Base-by-base conservation (phyloP, 1,284 basidiomycete species). In the Austroboletus sp. region DNA sequence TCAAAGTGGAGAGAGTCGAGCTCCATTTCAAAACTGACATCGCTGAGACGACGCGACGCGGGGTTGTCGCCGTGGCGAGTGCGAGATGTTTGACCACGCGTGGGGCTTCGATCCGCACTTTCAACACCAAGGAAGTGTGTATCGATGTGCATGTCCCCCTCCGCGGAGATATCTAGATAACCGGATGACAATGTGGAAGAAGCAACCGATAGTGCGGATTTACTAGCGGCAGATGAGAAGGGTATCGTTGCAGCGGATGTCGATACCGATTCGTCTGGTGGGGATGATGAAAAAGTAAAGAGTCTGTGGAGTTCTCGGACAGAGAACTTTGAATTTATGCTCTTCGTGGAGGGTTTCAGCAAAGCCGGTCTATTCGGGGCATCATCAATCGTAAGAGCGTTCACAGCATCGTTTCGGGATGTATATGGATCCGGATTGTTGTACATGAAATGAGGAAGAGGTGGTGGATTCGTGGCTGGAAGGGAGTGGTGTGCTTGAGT, bases 1-100 rank as follows among this genome's bases (percentile, higher is more conserved):
- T 84, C 82, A 55, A 84, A 85, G 56, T 82, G 80, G 44, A 85
- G 65, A 19, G 82, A 82, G 57, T 82, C 78, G 13, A 85, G 73
- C 36, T 65, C 68, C 78, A 82, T 77, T 66, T 85, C 80, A 43
- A 79, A 64, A 49, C 71, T 73, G 50, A 65, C 50, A 41, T 78
- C 71, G 19, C 56, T 45, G 17, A 46, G 44, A 37, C 40, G 58
- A 41, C 32, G 42, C 16, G 40, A 42, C 12, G 40, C 34, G 29
- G 42, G 12, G 11, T 39, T 37, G 23, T 44, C 35, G 23, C 45
- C 32, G 21, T 30, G 35, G 23, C 16, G 34, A 29, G 40, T 40
- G 23, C 36, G 45, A 27, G 43, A 27, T 31, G 26, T 33, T 37
- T 37, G 57, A 29, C 27, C 42, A 31, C 40, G 52, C 1, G 51